Evolutionary conservation across 1,139 yeast genomes (phyloP).

Genomic region (Lodderomyces beijingensis): DNA sequence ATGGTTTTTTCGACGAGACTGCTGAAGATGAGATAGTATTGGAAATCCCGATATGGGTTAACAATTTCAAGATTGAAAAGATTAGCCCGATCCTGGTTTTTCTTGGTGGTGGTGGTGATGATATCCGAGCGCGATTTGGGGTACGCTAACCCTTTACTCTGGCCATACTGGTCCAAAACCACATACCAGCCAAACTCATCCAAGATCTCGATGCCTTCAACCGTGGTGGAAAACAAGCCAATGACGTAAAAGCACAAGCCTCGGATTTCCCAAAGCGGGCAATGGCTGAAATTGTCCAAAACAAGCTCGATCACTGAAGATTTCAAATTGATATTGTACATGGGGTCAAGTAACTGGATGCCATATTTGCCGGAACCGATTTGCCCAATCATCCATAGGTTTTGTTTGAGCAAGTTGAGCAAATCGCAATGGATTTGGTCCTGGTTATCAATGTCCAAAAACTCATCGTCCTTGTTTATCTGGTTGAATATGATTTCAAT

Average conservation of each 20-base stretch:
- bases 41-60: slow-evolving; percentile 31
- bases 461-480: slow-evolving; percentile 15
- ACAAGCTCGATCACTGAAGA: slow-evolving; percentile 50
- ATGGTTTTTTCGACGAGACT: slow-evolving; percentile 12
- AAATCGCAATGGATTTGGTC: slow-evolving; percentile 6
- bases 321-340: slow-evolving; percentile 37
- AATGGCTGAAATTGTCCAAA: slow-evolving; percentile 31
- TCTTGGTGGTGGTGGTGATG: background rate
- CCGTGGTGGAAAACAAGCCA: slow-evolving; percentile 70
- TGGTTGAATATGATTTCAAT: slow-evolving; percentile 18
- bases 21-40: slow-evolving; percentile 26
- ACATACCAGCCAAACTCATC: slow-evolving; percentile 80
- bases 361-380: slow-evolving; percentile 71
- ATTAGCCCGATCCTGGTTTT: slow-evolving; percentile 9
- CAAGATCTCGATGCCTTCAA: slow-evolving; percentile 79
- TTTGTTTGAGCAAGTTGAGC: slow-evolving; percentile 49
- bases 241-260: slow-evolving; percentile 77
- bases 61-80: slow-evolving; percentile 21
- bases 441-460: slow-evolving; percentile 13
- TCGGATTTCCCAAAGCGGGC: slow-evolving; percentile 60
- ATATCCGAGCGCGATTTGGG: slow-evolving; percentile 29
- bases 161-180: slow-evolving; percentile 47
- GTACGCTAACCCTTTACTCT: slow-evolving; percentile 54
- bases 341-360: slow-evolving; percentile 58
- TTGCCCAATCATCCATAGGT: slow-evolving; percentile 85